Base-by-base conservation (phyloP, 768 basidiomycete genomes). In the Suillus variegatus region DNA sequence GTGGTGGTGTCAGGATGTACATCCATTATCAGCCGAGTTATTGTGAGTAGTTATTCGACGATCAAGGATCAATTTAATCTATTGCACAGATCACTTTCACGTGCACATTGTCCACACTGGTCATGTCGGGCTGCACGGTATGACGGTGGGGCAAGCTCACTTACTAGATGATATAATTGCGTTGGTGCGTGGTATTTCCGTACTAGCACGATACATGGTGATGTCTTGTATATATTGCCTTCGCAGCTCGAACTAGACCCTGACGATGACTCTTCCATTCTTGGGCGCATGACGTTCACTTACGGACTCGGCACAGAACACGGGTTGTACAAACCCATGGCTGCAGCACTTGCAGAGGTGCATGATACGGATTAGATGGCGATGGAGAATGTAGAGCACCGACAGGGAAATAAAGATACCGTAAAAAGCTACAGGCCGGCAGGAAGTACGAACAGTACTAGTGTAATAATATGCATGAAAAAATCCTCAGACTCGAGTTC, bases 11-110 rank as follows among this genome's bases (percentile, higher is more conserved):
- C 65, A 80, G 95, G 70, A 81, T 96, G 80, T 95, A 88, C 71
- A 78, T 99, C 16, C 97, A 99, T 74, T 99, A 99, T 74, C 96
- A 97, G 73, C 97, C 97, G 0, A 92, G 89, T 44, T 99, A 98
- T 73, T 98, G 96, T 96, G 65, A 67, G 92, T 82, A 22, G 7
- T 36, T 32, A 14, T 51, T 57, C 60, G 35, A 4, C 12, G 4
- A 28, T 4, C 25, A 12, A 47, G 7, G 28, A 22, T 57, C 57
- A 9, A 38, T 56, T 10, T 13, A 16, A 28, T 9, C 38, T 18
- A 25, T n/a, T 46, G 49, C 60, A 6, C 67, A 97, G 95, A 97
- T 73, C 95, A 95, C 71, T 94, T 97, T 73, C 95, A 98, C 67
- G 92, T 97, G 3, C 95, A 98, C 70, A 89, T 97, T 61, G 93